Percentiles rank a stretch among this genome's conserved stretches.
phyloP scores from a whole-genome alignment of 306 rosid species.

The Cicer bijugum region DNA sequence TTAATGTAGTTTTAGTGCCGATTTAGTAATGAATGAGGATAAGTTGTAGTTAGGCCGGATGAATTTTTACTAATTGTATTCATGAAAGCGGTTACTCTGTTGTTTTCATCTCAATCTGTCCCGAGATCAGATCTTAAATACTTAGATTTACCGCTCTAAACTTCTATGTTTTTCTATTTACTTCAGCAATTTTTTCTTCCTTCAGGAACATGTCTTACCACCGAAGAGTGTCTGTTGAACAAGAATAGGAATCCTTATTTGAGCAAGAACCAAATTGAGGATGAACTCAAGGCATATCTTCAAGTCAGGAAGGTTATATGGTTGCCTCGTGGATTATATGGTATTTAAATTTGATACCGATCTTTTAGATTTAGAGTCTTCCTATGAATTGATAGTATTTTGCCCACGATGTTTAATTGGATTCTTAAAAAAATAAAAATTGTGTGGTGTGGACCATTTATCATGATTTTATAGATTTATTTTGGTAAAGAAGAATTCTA shows the following conservation, averaged over 20 bases:
- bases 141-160: conserved; percentile 8
- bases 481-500: neutral
- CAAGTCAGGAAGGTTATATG: conserved; percentile 83
- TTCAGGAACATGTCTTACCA: conserved; percentile 93
- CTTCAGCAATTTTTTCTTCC: conserved; percentile 27
- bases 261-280: conserved; percentile 77
- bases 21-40: conserved; percentile 16
- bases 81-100: conserved; percentile 5
- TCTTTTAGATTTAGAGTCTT: conserved; percentile 17
- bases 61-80: conserved; percentile 29
- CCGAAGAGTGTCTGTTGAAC: conserved; percentile 94
- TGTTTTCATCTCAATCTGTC: conserved; percentile 3
- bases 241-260: conserved; percentile 85
- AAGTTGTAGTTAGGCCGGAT: conserved; percentile 8
- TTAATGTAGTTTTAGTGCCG: conserved; percentile 25
- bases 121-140: conserved; percentile 16
- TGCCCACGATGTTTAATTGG: conserved; percentile 29
- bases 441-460: conserved; percentile 2
- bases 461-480: conserved; percentile 27
- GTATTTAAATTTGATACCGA: conserved; percentile 54
- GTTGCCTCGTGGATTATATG: conserved; percentile 88
- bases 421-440: conserved; percentile 24
- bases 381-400: conserved; percentile 24
- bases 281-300: conserved; percentile 79
- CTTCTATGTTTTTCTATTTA: conserved; percentile 23